Evolutionary conservation across 352 stramenopile genomes (phyloP).

Genomic region (Globisporangium uncinulatum): DNA sequence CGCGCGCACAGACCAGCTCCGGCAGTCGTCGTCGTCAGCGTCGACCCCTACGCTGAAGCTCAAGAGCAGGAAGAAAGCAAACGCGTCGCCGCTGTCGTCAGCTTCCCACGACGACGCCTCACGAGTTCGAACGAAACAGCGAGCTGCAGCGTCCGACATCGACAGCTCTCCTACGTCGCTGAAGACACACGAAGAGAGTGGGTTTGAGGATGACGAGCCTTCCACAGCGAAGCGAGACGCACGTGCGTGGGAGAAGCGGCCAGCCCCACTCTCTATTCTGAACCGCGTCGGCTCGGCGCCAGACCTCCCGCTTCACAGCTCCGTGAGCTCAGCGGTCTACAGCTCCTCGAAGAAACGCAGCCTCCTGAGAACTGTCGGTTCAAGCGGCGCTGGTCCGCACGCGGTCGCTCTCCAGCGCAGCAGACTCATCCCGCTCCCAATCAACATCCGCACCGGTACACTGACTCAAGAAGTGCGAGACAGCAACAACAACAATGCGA

Average conservation of each 20-base stretch:
- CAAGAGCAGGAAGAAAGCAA: constrained; percentile 8
- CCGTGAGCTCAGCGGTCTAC: constrained; percentile 42
- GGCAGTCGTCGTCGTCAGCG: not conserved
- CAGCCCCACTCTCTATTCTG: constrained; percentile 26
- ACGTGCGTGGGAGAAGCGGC: not conserved
- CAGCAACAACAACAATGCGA: constrained; percentile 12
- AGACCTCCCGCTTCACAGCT: constrained; percentile 53
- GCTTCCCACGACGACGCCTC: not conserved
- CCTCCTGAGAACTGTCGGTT: constrained; percentile 16
- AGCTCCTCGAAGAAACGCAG: constrained; percentile 65
- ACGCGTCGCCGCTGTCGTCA: not conserved
- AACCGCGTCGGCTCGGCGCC: constrained; percentile 59
- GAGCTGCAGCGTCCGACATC: not conserved
- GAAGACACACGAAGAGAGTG: constrained; percentile 6
- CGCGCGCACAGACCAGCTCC: not conserved
- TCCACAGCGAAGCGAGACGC: not conserved
- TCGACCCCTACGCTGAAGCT: constrained; percentile 1
- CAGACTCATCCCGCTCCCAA: constrained; percentile 50
- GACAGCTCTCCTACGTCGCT: not conserved
- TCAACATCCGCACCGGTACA: constrained; percentile 34
- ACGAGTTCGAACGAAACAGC: not conserved
- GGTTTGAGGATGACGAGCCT: constrained; percentile 4
- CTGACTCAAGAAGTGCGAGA: constrained; percentile 15
- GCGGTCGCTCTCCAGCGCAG: constrained; percentile 41
- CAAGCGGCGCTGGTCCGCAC: constrained; percentile 30